Evolutionary conservation across 106 monocot genomes (phyloP).

Genomic region (Phalaenopsis equestris): DNA sequence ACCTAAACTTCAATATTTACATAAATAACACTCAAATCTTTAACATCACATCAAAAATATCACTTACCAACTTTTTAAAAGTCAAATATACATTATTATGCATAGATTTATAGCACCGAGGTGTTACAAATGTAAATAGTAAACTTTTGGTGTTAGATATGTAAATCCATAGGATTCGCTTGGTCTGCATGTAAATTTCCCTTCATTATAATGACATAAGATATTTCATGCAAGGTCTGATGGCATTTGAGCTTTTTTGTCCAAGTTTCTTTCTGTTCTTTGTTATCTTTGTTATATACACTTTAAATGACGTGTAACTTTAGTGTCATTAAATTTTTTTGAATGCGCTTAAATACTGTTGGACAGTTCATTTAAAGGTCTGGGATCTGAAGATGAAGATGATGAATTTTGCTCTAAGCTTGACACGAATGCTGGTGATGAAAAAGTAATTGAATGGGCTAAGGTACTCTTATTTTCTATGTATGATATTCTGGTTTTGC

Average conservation of each 20-base stretch:
- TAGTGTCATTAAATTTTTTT: not conserved
- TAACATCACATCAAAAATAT: no score
- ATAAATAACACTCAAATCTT: no score
- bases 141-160: no score
- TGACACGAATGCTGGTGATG: constrained; percentile 53
- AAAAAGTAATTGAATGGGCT: constrained; percentile 92
- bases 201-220: not conserved
- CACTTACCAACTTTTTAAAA: no score
- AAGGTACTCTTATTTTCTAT: constrained; percentile 40
- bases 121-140: no score
- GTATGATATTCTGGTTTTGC: not conserved
- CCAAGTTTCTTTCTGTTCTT: not conserved
- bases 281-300: not conserved
- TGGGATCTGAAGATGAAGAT: constrained; percentile 72
- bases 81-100: no score
- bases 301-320: not conserved
- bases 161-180: no score
- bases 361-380: constrained; percentile 87
- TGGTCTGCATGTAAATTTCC: no score
- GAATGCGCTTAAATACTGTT: constrained; percentile 28
- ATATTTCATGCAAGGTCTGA: not conserved
- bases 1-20: no score
- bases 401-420: constrained; percentile 37
- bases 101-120: no score
- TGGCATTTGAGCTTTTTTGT: not conserved